Base-by-base conservation (phyloP, 169 alveolate species). In the Plasmodium inui region DNA sequence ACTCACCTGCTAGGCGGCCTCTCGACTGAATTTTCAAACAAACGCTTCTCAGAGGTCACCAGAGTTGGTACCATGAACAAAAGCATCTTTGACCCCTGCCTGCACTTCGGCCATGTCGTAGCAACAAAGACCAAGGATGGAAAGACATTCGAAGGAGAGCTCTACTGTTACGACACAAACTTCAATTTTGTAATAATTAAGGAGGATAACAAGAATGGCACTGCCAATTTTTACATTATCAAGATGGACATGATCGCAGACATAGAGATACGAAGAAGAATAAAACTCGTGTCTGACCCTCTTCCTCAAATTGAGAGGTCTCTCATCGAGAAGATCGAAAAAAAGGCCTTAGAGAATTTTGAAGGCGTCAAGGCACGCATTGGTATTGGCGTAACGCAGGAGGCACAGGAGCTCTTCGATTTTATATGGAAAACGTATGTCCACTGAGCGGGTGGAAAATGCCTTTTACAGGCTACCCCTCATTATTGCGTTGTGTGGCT, bases 341-440 rank as follows among this genome's bases (percentile, higher is more conserved):
- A 57, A 53, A 86, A 86, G 41, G 84, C 93, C 41, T n/a, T 86
- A 32, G 50, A 17, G 0, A 55, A 86, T 30, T 86, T 86, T 72
- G 86, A 86, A 74, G 50, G 57, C n/a, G 50, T 53, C 10, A 86
- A 86, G 61, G 55, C 57, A 12, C 84, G 93, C 9, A 86, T 86
- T 41, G 93, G 93, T 19, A 76, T 86, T 86, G 85, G 93, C n/a
- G 79, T 86, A 30, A 86, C 93, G 22, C 79, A 86, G 37, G 93
- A 86, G 32, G 93, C 93, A 12, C 93, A 86, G 80, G 93, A 86
- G n/a, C 67, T 86, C 67, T 86, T 86, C 46, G 93, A 86, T 50
- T 86, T 86, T 86, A 86, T 86, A 86, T 86, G 93, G 93, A 86
- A 86, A 86, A 86, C 93, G 93, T 86, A 86, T 80, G 61, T 19